phyloP scores from a whole-genome alignment of 2,329 filamentous ascomycete genomes.

The Fusarium papillatum region DNA sequence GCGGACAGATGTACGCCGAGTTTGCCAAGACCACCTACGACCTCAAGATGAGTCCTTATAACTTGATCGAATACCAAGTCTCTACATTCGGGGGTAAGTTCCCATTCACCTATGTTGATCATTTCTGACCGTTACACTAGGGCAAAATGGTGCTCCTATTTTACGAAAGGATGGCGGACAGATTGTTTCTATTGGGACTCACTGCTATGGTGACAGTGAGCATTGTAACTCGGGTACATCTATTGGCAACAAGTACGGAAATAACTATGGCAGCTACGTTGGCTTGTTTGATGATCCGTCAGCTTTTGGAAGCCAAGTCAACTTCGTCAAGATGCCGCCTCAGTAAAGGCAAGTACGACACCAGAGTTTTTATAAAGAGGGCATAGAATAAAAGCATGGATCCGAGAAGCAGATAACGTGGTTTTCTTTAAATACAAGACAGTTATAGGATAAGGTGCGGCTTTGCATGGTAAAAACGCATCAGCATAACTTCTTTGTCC shows the following conservation, averaged over 20 bases:
- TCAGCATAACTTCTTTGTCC: too few relatives aligned
- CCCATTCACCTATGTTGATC: accelerated
- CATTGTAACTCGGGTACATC: slow-evolving; percentile 44
- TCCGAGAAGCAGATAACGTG: too few relatives aligned
- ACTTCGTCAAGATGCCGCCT: background rate
- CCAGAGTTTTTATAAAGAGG: background rate
- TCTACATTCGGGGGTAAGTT: slow-evolving; percentile 46
- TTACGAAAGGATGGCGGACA: slow-evolving; percentile 21
- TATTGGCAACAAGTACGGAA: slow-evolving; percentile 38
- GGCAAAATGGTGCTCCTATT: slow-evolving; percentile 46
- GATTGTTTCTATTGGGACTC: slow-evolving; percentile 43
- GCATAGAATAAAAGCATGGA: too few relatives aligned
- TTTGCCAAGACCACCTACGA: slow-evolving; percentile 41
- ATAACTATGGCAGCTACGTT: slow-evolving; percentile 35
- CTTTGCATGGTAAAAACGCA: too few relatives aligned
- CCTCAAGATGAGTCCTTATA: slow-evolving; percentile 26
- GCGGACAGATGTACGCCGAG: slow-evolving; percentile 52
- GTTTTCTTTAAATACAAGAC: too few relatives aligned
- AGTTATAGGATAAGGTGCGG: too few relatives aligned
- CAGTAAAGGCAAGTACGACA: background rate
- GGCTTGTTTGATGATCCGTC: slow-evolving; percentile 17
- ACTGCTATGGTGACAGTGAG: slow-evolving; percentile 42
- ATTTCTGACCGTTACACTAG: slow-evolving; percentile 20
- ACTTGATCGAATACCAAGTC: slow-evolving; percentile 49
- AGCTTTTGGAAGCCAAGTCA: slow-evolving; percentile 9